Evolutionary conservation across 306 rosid species (phyloP), one percentile per base, ranked within the genome.

Genomic region (Trichosanthes truncata): DNA sequence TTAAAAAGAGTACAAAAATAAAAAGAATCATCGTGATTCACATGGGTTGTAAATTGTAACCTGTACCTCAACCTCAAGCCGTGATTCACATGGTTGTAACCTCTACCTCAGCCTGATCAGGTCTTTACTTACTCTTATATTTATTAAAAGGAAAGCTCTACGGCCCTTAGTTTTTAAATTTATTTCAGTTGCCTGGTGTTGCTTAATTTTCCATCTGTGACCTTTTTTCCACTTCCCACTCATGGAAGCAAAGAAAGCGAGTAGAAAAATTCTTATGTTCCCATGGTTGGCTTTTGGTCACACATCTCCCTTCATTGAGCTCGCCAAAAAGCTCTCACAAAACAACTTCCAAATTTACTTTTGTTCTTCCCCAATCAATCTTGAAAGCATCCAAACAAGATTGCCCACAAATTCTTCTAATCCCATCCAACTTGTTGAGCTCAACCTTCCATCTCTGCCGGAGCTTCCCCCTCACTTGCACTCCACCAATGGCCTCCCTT

Each of bases 401-500:
- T 4, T 66, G 13, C 73, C 21, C 7, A 0, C 5, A 62, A 57
- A 23, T 5, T 14, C 14, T 17, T 61, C 40, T 0, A 12, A 35
- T 18, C 18, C 74, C 15, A 35, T 66, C 13, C 25, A 66, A 18
- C 49, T 66, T 1, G 7, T 76, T 3, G 67, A 76, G 11, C 66
- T 76, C 66, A 55, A 52, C 38, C 83, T 85, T 31, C 85, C 87
- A 3, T 51, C 74, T 9, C 4, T 59, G 45, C 83, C 84, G 0
- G 77, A 68, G 21, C 86, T 84, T 69, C 81, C 84, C 17, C 48
- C 83, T 1, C 76, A 76, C 25, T 23, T 20, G 61, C 83, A 82
- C 73, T 61, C 87, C 18, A 81, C 87, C 52, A 72, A 78, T 9
- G 80, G 80, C 46, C 80, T 84, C 40, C 84, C 81, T 12, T 67